Base-by-base conservation (phyloP, 768 basidiomycete species). In the Pisolithus orientalis region DNA sequence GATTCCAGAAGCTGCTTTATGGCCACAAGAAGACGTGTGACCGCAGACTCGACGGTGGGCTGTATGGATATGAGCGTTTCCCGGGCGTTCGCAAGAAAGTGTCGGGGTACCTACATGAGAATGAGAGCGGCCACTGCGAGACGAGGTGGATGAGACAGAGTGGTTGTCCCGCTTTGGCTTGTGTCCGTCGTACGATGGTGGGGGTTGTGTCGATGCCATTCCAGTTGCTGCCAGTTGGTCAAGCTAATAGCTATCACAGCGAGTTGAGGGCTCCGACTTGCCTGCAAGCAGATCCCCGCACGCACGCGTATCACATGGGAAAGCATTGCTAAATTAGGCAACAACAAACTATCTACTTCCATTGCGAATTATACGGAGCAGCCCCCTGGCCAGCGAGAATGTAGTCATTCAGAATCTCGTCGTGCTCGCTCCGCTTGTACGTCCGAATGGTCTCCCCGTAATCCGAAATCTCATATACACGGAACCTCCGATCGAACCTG, bases 1-100 rank as follows among this genome's bases (percentile, higher is more conserved):
- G 88, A 78, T 65, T 96, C 94, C 37, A 99, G 77, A n/a, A 99
- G 82, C 56, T 90, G 83, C 66, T 97, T 95, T 57, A 97, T 98
- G 29, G 93, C 85, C 2, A 99, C 92, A 25, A 99, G 79, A 10
- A 98, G 80, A 47, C 91, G 80, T 17, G 94, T 96, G 32, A 96
- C 94, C 21, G 90, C 85, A 34, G 90, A 87, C 67, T 96, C 94
- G 52, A 94, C 89, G 2, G 84, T 83, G 52, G 86, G 87, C 83
- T 88, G 34, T 7, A 29, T 52, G 16, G 24, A 53, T 48, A 34
- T 48, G 48, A 31, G 42, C 48, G 28, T 53, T 28, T 27, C 17
- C 10, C 0, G n/a, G 16, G n/a, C 17, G 32, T 31, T 24, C 31
- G 16, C 46, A 52, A 42, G 37, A 25, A 39, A 39, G 44, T 52